Base-by-base conservation (phyloP, 208 protist genomes). In the Crithidia acanthocephali region DNA sequence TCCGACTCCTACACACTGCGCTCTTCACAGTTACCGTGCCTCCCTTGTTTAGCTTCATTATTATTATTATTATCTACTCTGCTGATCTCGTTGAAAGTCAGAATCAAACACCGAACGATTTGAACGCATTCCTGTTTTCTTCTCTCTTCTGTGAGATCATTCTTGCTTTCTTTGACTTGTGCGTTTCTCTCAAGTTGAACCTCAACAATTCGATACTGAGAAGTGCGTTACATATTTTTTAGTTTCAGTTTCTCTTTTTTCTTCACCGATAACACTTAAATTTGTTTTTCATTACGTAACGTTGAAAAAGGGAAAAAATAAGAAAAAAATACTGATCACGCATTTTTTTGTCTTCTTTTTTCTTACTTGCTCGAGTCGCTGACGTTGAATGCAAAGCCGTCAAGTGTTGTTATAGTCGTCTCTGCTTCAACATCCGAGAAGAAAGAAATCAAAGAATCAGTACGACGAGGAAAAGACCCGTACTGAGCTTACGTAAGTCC, bases 381-480 rank as follows among this genome's bases (percentile, higher is more conserved):
- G 27, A 53, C 23, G 8, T 64, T 52, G 23, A 64, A 27, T 20
- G 44, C 37, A 52, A 30, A 37, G 45, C 33, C n/a, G 6, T 4
- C 9, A 8, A 60, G 25, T 15, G 23, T 23, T 23, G 7, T 3
- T 45, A 52, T 9, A 50, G 2, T 2, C 59, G 42, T 23, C 44
- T 33, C 47, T 37, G 59, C 59, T 52, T 51, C 42, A 52, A 64
- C 42, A 30, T 33, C 40, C 25, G 52, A 68, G 58, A 28, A 74
- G 11, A 64, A 37, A 60, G 28, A n/a, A 53, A 71, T 23, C 20
- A 37, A 57, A 45, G 27, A 44, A 69, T 40, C 11, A 27, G 27
- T 28, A 33, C 16, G 13, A 20, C 18, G 59, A 20, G 13, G 40
- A 64, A 48, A 64, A 50, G 15, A 59, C 6, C 7, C 15, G 7